phyloP scores from a whole-genome alignment of 129 eudicot species.

The Lonicera japonica region DNA sequence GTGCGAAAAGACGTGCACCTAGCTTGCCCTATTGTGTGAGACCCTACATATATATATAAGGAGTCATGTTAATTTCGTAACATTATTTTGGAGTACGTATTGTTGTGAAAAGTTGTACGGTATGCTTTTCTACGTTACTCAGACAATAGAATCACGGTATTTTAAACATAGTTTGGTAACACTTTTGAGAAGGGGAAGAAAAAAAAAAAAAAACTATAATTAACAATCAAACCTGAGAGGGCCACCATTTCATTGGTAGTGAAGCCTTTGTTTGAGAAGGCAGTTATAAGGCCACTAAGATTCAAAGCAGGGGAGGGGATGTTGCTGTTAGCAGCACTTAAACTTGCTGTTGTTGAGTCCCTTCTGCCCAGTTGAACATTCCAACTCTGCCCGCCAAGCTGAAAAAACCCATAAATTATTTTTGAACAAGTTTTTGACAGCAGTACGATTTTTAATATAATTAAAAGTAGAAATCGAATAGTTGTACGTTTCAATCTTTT shows the following conservation, averaged over 20 bases:
- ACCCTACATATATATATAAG: constrained; percentile 4
- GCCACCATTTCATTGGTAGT: constrained; percentile 49
- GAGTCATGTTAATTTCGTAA: not conserved
- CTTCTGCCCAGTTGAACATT: constrained; percentile 38
- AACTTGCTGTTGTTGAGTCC: constrained; percentile 53
- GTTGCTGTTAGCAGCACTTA: constrained; percentile 28
- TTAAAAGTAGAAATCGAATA: too few relatives aligned
- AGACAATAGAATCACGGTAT: not conserved
- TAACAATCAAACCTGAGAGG: constrained; percentile 35
- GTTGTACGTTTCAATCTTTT: too few relatives aligned
- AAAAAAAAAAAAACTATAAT: too few relatives aligned
- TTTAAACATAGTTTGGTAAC: too few relatives aligned
- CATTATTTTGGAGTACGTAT: not conserved
- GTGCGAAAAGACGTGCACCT: constrained; percentile 16
- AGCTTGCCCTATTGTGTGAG: constrained; percentile 26
- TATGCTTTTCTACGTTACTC: not conserved
- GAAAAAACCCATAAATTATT: not conserved
- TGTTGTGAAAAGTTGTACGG: not conserved
- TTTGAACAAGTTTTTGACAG: not conserved
- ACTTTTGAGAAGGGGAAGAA: too few relatives aligned
- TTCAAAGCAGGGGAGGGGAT: constrained; percentile 33
- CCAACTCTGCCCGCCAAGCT: constrained; percentile 66
- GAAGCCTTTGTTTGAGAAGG: constrained; percentile 46
- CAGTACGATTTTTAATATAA: too few relatives aligned
- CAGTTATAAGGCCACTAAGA: constrained; percentile 35